Evolutionary conservation across 2,329 filamentous ascomycete genomes (phyloP), one percentile per base, ranked within the genome.

Genomic region (Cladosporium austrohemisphaericum): DNA sequence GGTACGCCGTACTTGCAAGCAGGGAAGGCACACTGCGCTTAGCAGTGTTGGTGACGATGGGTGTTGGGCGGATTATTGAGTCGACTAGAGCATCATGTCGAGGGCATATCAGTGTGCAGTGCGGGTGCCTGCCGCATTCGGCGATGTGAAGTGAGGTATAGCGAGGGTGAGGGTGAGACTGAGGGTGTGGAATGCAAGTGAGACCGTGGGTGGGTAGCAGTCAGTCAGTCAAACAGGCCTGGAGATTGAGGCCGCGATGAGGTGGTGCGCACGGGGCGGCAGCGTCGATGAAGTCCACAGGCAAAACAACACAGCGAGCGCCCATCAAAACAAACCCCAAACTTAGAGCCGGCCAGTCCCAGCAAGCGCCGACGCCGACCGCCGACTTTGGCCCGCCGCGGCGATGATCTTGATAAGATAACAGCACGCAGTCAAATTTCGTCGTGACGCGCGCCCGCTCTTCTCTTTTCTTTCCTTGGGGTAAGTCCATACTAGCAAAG

Each of bases 391-490:
- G 20, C 18, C 18, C 18, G 5, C 20, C n/a, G 5, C 29, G 41
- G 41, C 14, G 41, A 45, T 43, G 26, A 18, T 20, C 18, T 20
- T 23, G 41, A 45, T 45, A 25, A 45, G 41, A 45, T 45, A 35
- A 45, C 29, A 22, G 14, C 28, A 26, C 6, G 25, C 7, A 10
- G 13, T 45, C 41, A 45, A 45, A 45, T 46, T 46, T 36, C 8
- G 14, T 28, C 23, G 19, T 7, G 40, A 23, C 25, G 45, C 46
- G 23, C 29, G 26, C 41, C 45, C 38, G 38, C 40, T 53, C 52
- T 53, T 54, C 57, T 57, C 57, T 70, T 65, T 67, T 68, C 60
- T 64, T 72, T 66, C 69, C 70, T 72, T 73, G 68, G 72, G 71
- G 71, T 74, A 74, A 71, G 67, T 65, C 18, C 54, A 60, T 60